Evolutionary conservation across 805 yeast genomes (phyloP), one percentile per base, ranked within the genome.

Genomic region (Metschnikowia proteae): DNA sequence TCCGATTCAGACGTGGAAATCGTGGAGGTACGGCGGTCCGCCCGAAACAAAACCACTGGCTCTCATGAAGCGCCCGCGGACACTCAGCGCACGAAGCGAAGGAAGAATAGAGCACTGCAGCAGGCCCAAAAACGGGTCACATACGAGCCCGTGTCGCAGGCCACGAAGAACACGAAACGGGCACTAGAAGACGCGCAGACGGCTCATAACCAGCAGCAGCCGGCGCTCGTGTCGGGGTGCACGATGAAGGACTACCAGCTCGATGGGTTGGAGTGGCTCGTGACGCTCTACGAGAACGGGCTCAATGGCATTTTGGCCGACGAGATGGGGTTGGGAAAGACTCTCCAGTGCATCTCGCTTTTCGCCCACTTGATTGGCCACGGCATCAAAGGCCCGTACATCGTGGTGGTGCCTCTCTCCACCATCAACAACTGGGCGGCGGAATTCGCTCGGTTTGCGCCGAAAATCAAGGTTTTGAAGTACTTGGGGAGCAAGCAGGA

Each of bases 241-340:
- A 60, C 61, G 0, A 71, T 92, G 75, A 88, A 89, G 60, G 86
- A 83, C 28, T 90, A 94, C 61, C 99, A 92, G 66, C 64, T 88
- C 17, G 90, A 86, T 48, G 99, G 98, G 1, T 76, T 92, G 48
- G 90, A 88, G 54, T 92, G 98, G 98, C 69, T 94, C 37, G 78
- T 84, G 10, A 85, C 96, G 0, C 68, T 92, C 26, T 94, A 86
- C 63, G 96, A 91, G 61, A 94, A 92, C 65, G 99, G 98, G 0
- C 72, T 92, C 28, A 92, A 92, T 64, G 99, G 98, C 2, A 91
- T 94, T 32, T 70, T 94, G 22, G 98, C 98, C 0, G 98, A 94
- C 68, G 98, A 92, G 65, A 92, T 92, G 99, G 98, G 98, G 0
- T 71, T 92, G 26, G 99, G 99, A 1, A 92, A 92, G 63, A 94